Conservation (phyloP, 2,329 filamentous ascomycete species). For the Xylariaceae sp. region DNA sequence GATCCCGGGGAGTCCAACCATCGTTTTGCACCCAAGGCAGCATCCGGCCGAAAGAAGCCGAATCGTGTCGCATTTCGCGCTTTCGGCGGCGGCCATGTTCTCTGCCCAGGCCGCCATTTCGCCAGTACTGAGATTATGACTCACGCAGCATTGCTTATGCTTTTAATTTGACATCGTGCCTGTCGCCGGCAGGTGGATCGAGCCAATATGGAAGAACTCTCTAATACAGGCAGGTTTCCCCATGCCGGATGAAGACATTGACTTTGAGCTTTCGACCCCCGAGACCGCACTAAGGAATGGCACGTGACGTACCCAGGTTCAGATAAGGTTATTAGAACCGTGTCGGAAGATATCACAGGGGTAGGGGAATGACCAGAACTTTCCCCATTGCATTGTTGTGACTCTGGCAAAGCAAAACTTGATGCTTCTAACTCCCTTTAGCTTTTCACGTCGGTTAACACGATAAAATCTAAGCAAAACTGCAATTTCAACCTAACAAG, state of each 20-base stretch:
- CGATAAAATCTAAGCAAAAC: too few relatives aligned
- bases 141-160: conserved; percentile 1
- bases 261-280: conserved; percentile 6
- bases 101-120: conserved; percentile 20
- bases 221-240: conserved; percentile 10
- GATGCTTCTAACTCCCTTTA: too few relatives aligned
- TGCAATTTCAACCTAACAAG: too few relatives aligned
- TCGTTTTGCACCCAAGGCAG: conserved; percentile 7
- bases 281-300: not conserved
- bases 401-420: too few relatives aligned
- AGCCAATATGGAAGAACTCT: conserved; percentile 4
- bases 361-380: too few relatives aligned
- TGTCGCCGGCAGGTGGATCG: conserved; percentile 9
- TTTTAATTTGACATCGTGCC: conserved; percentile 16
- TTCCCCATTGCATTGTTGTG: too few relatives aligned
- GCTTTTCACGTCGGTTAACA: too few relatives aligned
- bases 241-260: conserved; percentile 17
- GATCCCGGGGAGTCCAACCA: conserved; percentile 16
- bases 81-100: conserved; percentile 21
- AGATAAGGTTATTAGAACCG: conserved; percentile 2
- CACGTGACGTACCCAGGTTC: conserved; percentile 5
- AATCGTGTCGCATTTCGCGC: conserved; percentile 11
- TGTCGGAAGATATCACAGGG: conserved; percentile 12
- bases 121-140: conserved; percentile 16
- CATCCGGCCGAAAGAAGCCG: not conserved